Evolutionary conservation across 169 alveolate species (phyloP).

Genomic region (Cryptosporidium felis): DNA sequence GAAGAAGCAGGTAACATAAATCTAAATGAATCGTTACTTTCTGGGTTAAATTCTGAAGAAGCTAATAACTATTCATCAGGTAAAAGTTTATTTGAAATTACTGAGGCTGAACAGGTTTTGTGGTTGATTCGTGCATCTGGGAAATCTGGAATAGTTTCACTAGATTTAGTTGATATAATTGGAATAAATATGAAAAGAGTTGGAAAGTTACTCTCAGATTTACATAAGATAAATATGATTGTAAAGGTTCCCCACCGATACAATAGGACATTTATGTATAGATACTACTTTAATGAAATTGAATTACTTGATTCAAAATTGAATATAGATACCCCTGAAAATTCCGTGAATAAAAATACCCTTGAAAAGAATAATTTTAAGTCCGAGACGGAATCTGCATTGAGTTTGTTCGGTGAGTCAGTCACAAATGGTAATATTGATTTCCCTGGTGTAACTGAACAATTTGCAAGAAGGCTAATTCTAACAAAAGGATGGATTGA

Average conservation of each 20-base stretch:
- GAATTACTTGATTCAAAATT: neutral
- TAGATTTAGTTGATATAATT: constrained; percentile 23
- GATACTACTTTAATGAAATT: constrained; percentile 19
- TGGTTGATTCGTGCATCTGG: constrained; percentile 58
- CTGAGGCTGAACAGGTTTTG: constrained; percentile 40
- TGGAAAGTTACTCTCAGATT: constrained; percentile 54
- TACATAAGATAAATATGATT: neutral
- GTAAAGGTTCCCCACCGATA: constrained; percentile 44
- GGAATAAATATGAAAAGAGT: constrained; percentile 62
- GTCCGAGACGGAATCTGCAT: neutral
- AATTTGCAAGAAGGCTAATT: constrained; percentile 23
- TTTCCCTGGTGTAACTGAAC: constrained; percentile 30
- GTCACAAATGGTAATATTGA: constrained; percentile 1
- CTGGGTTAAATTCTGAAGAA: constrained; percentile 4
- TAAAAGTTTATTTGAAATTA: constrained; percentile 18
- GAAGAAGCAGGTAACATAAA: neutral
- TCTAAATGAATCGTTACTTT: neutral
- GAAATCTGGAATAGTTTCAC: constrained; percentile 27
- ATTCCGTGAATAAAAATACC: neutral
- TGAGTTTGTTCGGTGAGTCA: neutral
- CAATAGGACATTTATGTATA: constrained; percentile 68
- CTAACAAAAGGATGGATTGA: constrained; percentile 41
- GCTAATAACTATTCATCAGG: neutral
- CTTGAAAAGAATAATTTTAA: neutral
- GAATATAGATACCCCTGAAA: neutral